phyloP scores from a whole-genome alignment of 345 rosid species.

The Noccaea caerulescens region DNA sequence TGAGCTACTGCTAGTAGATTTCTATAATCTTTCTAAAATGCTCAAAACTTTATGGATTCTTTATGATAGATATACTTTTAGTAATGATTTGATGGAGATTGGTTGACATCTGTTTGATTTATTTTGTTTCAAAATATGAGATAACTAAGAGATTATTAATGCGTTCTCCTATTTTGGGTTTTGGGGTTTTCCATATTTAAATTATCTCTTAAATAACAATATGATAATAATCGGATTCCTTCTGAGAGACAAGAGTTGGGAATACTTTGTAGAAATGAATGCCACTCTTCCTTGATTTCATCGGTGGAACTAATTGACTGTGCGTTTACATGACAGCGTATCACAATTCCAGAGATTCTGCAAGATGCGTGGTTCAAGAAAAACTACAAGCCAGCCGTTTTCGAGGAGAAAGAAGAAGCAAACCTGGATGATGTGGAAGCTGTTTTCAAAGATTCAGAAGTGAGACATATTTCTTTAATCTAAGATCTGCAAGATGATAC shows the following conservation, averaged over 20 bases:
- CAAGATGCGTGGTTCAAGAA: constrained; percentile 87
- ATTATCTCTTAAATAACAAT: constrained; percentile 5
- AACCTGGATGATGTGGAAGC: constrained; percentile 92
- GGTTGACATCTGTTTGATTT: constrained; percentile 8
- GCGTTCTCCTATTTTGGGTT: constrained; percentile 11
- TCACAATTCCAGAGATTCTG: constrained; percentile 77
- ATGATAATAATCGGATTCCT: neutral
- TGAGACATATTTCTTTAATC: constrained; percentile 46
- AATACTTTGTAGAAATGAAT: neutral
- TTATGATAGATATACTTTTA: constrained; percentile 10
- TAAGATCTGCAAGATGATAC: constrained; percentile 46
- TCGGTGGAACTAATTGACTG: constrained; percentile 29
- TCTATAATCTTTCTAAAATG: constrained; percentile 4
- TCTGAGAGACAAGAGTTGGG: constrained; percentile 7
- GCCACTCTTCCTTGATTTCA: neutral
- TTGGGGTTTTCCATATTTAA: neutral
- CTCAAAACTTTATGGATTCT: neutral
- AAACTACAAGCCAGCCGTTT: constrained; percentile 72
- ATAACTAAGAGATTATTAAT: neutral
- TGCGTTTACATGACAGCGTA: constrained; percentile 62
- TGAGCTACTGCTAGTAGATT: constrained; percentile 8
- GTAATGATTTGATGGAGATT: neutral
- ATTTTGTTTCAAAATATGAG: constrained; percentile 8
- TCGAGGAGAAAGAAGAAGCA: constrained; percentile 72
- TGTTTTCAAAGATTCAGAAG: constrained; percentile 86